Base-by-base conservation (phyloP, 129 eudicot species). In the Chrysanthemum lavandulifolium region DNA sequence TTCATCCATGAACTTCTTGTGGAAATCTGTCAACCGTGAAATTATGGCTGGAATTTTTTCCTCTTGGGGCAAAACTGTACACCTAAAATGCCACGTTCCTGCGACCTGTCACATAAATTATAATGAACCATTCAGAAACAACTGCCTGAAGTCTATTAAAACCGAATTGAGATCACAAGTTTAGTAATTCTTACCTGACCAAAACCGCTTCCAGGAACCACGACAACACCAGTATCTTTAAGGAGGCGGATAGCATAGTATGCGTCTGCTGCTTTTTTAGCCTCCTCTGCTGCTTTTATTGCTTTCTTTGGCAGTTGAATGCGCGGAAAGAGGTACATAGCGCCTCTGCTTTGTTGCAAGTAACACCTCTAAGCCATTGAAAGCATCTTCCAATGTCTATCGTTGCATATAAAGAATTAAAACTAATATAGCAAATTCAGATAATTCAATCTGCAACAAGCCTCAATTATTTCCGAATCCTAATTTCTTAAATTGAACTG, bases 31-130 rank as follows among this genome's bases (percentile, higher is more conserved):
- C 67, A 94, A 80, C 23, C 83, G 85, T 43, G 89, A 72, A 27
- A 94, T 86, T 10, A 94, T 67, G 18, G 87, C 97, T 27, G 97
- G 97, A 18, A 94, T 94, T 81, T 87, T 94, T 10, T 94, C 93
- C 88, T 94, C 98, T 5, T 86, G 98, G 33, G 98, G 98, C 77
- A 94, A 84, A 69, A 94, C 84, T 13, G 97, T 90, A 86, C 92
- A 87, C 86, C 98, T 84, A 70, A 94, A 76, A 74, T 94, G 98
- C 98, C 98, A 94, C 1, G 96, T 90, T 65, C 96, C 97, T 1
- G 96, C 89, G 6, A 90, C 96, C 97, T 63, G 64, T 63, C 14
- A 31, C 13, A 27, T 74, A 57, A 3, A 47, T 1, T 21, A 66
- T 10, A 45, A 52, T 52, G 4, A 52, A 13, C 56, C 56, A 11